A percentile compares a stretch with the other conserved stretches of the same genome.
Evolutionary conservation across 345 rosid genomes (phyloP).

Genomic region (Anacardium occidentale): DNA sequence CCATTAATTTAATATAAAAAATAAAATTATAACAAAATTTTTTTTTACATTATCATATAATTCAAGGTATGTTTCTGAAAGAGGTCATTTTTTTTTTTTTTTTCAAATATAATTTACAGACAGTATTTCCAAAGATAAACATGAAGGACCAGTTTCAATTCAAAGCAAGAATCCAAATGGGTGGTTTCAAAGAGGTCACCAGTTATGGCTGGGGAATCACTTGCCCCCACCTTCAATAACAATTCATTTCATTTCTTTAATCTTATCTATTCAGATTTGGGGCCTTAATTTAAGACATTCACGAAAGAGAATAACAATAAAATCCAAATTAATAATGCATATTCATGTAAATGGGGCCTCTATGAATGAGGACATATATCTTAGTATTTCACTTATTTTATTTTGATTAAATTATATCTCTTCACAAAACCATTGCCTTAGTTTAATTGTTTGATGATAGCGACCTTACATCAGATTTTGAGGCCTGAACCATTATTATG

Average conservation of each 20-base stretch:
- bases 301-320: not conserved
- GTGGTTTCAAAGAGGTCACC: conserved; percentile 23
- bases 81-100: too few relatives aligned
- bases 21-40: too few relatives aligned
- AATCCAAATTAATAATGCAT: conserved; percentile 7
- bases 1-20: too few relatives aligned
- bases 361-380: not conserved
- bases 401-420: not conserved
- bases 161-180: conserved; percentile 18
- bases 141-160: conserved; percentile 27
- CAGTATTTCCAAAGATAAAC: not conserved
- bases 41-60: too few relatives aligned
- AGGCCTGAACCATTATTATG: conserved; percentile 30
- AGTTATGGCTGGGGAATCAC: conserved; percentile 41
- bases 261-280: not conserved
- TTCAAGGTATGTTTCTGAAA: too few relatives aligned
- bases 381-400: not conserved
- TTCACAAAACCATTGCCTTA: conserved; percentile 14
- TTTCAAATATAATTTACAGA: too few relatives aligned
- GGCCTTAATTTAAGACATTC: too few relatives aligned
- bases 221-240: conserved; percentile 31
- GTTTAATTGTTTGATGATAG: conserved; percentile 19
- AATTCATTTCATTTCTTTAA: conserved; percentile 12
- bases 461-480: conserved; percentile 27
- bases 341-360: conserved; percentile 25